Base-by-base conservation (phyloP, 116 monocot genomes). In the Posidonia oceanica region DNA sequence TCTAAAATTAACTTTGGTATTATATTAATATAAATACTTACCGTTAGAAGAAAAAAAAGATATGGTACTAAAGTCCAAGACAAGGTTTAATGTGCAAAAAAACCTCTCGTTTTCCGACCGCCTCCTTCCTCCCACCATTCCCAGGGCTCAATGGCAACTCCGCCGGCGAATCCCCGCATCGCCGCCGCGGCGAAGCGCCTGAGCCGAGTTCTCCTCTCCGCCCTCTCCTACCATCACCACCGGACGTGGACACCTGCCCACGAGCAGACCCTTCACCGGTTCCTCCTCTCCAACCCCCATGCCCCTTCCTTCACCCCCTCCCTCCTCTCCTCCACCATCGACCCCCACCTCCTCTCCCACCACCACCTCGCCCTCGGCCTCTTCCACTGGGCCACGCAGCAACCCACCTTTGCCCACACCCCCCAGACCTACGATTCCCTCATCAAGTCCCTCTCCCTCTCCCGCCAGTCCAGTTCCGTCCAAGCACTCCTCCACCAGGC, bases 311-410 rank as follows among this genome's bases (percentile, higher is more conserved):
- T 76, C 39, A 65, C 79, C 38, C 76, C 83, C 4, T 59, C 77
- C 23, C 80, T 85, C 53, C 52, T 89, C 58, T 61, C 89, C 66
- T 79, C 83, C 76, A 69, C 65, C 62, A 81, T 88, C 53, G 83
- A 83, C 53, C 83, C 91, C 61, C 80, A 83, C 75, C 88, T 81
- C 72, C 83, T 83, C 77, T 59, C 48, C 40, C 79, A 79, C 60
- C 67, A 60, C 21, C 71, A 77, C 59, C 71, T 81, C 68, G 76
- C 90, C 62, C 71, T 78, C 69, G 80, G 80, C 2, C 80, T 88
- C 72, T 88, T 85, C 81, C 75, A 78, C 76, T 88, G 80, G 74
- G 78, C 85, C 54, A 73, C 78, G 37, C 80, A 79, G n/a, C 78
- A 75, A 15, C 80, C 88, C 64, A 53, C n/a, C 54, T 83, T 85